These are phyloP conservation scores for Xylariaceae sp. DNA, from an alignment of 2,329 filamentous ascomycete genomes.

Conservation along the genomic window DNA sequence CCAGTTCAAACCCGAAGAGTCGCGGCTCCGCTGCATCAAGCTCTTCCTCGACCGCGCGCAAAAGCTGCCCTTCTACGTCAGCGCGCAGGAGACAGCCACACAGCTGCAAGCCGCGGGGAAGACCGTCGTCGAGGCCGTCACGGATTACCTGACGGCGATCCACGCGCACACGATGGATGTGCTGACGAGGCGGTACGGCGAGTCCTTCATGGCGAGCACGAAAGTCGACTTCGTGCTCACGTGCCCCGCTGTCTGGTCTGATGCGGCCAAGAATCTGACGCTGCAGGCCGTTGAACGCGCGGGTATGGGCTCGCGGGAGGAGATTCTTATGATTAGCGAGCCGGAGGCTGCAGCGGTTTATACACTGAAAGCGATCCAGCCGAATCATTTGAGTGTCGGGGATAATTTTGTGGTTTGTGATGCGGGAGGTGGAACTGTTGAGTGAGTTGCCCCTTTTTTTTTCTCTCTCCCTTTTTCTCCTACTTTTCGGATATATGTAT, in stretches of 20 bases:
- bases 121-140: conserved; percentile 72
- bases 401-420: conserved; percentile 61
- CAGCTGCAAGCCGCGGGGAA: conserved; percentile 70
- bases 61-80: conserved; percentile 75
- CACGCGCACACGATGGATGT: conserved; percentile 76
- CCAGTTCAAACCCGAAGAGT: conserved; percentile 73
- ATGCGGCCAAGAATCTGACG: conserved; percentile 79
- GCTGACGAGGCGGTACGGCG: conserved; percentile 66
- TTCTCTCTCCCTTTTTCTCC: neutral
- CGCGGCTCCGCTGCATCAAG: conserved; percentile 75
- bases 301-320: conserved; percentile 65
- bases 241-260: conserved; percentile 78
- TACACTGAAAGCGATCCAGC: conserved; percentile 72
- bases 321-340: conserved; percentile 75
- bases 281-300: conserved; percentile 71
- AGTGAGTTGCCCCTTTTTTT: conserved; percentile 40
- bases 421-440: conserved; percentile 61
- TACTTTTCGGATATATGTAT: too few relatives aligned
- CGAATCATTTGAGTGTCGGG: conserved; percentile 65
- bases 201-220: conserved; percentile 71
- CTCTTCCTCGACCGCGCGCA: conserved; percentile 76
- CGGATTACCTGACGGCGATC: conserved; percentile 72
- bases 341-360: conserved; percentile 77
- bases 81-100: conserved; percentile 68
- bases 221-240: conserved; percentile 76